phyloP scores from a whole-genome alignment of 139 green algal species.

The Chlamydomonas schloesseri region DNA sequence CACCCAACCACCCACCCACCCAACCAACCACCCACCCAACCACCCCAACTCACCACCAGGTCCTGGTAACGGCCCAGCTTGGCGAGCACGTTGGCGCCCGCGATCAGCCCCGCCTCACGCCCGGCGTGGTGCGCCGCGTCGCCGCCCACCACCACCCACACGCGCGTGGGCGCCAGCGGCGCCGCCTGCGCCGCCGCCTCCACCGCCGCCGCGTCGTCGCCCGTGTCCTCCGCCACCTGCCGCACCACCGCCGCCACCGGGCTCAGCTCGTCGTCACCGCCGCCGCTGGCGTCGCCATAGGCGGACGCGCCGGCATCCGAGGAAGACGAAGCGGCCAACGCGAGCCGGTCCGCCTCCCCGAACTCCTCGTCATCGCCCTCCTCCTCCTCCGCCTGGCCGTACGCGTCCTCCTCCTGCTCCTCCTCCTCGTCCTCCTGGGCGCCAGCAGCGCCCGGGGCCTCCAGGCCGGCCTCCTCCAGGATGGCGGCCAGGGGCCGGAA shows the following conservation, averaged over 20 bases:
- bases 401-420: constrained; percentile 11
- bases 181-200: constrained; percentile 20
- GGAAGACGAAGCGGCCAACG: neutral
- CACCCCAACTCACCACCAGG: constrained; percentile 19
- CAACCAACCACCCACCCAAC: neutral
- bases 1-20: neutral
- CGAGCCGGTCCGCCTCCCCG: neutral
- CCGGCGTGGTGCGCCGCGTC: constrained; percentile 49
- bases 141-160: constrained; percentile 84
- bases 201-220: neutral
- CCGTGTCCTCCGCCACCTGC: neutral
- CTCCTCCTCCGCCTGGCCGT: neutral
- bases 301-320: too few species aligned
- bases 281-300: too few species aligned
- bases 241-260: neutral
- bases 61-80: constrained; percentile 49
- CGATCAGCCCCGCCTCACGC: constrained; percentile 56
- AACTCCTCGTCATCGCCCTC: neutral
- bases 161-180: constrained; percentile 38
- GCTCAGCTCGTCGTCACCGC: neutral
- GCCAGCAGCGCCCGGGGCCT: neutral
- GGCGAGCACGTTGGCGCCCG: constrained; percentile 37
- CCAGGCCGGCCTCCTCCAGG: neutral
- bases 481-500: constrained; percentile 14
- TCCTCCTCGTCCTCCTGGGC: constrained; percentile 3